Base-by-base conservation (phyloP, 148 eudicot genomes). In the Spergularia marina region DNA sequence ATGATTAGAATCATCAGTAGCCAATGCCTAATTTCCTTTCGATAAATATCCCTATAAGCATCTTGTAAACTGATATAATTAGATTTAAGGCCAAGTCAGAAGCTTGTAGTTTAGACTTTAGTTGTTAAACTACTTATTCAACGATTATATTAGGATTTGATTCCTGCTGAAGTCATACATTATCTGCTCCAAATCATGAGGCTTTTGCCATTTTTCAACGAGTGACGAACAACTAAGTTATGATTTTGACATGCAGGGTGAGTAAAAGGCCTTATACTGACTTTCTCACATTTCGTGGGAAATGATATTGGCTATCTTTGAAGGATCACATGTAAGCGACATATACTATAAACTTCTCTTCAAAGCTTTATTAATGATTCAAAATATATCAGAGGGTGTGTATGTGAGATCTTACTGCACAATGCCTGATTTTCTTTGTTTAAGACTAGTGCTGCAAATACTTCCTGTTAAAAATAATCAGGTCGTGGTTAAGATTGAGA, bases 181-280 rank as follows among this genome's bases (percentile, higher is more conserved):
- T 78, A 78, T 78, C 76, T 55, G 18, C 72, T 72, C 72, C 72
- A 73, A 72, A 78, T 78, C 71, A 72, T 78, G 44, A 65, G 69
- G 79, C 53, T 34, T 47, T 36, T 14, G 30, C 76, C n/a, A 15
- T 54, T 49, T 64, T 57, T 49, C 67, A 65, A 65, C 58, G 53
- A 78, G 68, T 78, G 39, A 65, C 76, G 65, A 20, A 16, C 76
- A 72, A 78, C 71, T 72, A 78, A 70, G 69, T 30, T 61, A 77
- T 77, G 79, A 70, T 49, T 54, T 62, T 70, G 57, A 71, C 73
- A 58, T 76, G 51, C 57, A 17, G 63, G 71, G 40, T 58, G 69
- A 53, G 49, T 49, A 68, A 68, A 76, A n/a, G 52, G 14, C 49
- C 49, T 30, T 30, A 30, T 44, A 44, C 49, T 44, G 49, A 44